These are phyloP conservation scores for Picea engelmannii DNA, from an alignment of 83 land plant genomes.

Conservation along the genomic window DNA sequence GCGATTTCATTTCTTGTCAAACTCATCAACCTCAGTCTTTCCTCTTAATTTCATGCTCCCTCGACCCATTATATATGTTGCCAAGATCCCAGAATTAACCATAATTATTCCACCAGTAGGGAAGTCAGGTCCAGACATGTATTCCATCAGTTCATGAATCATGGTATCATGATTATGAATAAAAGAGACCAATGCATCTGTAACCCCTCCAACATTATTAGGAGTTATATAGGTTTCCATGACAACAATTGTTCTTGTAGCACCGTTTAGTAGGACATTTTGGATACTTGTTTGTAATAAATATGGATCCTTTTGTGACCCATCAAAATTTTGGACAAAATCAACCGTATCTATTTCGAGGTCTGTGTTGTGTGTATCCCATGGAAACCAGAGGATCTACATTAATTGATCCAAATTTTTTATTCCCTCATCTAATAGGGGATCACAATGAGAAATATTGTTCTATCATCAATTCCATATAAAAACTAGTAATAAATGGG, in stretches of 20 bases:
- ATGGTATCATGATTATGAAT: constrained; percentile 91
- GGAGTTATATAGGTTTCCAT: constrained; percentile 99
- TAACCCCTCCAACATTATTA: constrained; percentile 92
- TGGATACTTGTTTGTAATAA: constrained; percentile 92
- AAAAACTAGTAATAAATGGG: too few relatives aligned
- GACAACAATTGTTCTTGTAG: constrained; percentile 94
- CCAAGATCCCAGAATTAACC: too few relatives aligned
- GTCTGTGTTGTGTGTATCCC: constrained; percentile 96
- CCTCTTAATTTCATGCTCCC: too few relatives aligned
- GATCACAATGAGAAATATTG: constrained; percentile 86
- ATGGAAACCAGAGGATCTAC: constrained; percentile 99
- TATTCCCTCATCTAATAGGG: constrained; percentile 89
- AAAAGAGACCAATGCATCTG: constrained; percentile 84
- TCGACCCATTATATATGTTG: too few relatives aligned
- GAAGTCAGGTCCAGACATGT: too few relatives aligned
- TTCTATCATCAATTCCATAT: too few relatives aligned
- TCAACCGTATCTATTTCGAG: constrained; percentile 51
- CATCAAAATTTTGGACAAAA: constrained; percentile 91
- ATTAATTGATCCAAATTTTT: constrained; percentile 99
- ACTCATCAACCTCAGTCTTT: too few relatives aligned
- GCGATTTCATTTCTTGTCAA: too few relatives aligned
- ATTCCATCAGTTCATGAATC: too few relatives aligned
- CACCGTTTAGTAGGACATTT: constrained; percentile 84
- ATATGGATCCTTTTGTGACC: constrained; percentile 91
- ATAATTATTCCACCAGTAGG: too few relatives aligned